Evolutionary conservation across 805 yeast species (phyloP).

Genomic region (Saturnispora halmiae): DNA sequence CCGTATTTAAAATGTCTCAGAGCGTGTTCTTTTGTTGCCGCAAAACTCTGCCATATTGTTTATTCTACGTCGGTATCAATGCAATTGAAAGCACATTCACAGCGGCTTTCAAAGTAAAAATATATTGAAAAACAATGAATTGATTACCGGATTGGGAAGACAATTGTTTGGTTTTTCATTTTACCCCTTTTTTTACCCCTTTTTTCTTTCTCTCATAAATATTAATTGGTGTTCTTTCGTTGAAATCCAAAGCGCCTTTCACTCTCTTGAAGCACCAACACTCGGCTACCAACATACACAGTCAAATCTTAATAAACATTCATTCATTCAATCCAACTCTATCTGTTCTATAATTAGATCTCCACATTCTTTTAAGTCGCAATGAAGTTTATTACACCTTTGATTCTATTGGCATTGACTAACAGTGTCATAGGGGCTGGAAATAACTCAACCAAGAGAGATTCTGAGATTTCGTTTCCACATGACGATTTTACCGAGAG

Average conservation of each 20-base stretch:
- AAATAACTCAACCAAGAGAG: not conserved
- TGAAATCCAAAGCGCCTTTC: not conserved
- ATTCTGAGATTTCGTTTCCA: not conserved
- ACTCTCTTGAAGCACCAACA: not conserved
- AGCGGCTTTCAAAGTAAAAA: not conserved
- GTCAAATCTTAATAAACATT: too few species aligned
- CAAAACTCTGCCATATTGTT: too few species aligned
- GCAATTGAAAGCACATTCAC: not conserved
- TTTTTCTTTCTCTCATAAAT: conserved; percentile 4
- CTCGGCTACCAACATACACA: not conserved
- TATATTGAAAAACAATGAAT: not conserved
- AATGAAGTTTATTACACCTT: not conserved
- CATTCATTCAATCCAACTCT: not conserved
- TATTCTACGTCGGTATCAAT: too few species aligned
- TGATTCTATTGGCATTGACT: not conserved
- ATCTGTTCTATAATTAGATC: not conserved
- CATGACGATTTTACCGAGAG: not conserved
- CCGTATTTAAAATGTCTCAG: not conserved
- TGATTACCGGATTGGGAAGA: not conserved
- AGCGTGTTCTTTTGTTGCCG: too few species aligned
- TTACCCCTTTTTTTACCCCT: conserved; percentile 9
- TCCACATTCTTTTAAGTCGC: not conserved
- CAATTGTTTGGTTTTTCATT: not conserved
- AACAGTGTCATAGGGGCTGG: not conserved
- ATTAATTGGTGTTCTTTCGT: not conserved